Conservation (phyloP, 768 basidiomycete species). For the Cantharellus anzutake region DNA sequence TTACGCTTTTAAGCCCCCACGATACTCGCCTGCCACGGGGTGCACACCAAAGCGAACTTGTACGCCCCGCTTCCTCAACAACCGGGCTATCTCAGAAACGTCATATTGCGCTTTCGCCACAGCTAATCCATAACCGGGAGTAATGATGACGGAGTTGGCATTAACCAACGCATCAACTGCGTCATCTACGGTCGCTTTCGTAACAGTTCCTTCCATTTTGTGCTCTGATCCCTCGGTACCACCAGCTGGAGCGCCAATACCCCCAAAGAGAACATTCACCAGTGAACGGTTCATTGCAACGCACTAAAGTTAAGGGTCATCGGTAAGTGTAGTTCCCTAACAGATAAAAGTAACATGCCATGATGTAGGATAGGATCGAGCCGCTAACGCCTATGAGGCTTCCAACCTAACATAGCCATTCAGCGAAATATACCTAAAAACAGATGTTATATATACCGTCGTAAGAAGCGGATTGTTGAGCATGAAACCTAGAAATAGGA, state of each 20-base stretch:
- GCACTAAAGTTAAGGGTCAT: conserved; percentile 31
- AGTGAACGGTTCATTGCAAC: conserved; percentile 83
- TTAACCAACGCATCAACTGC: conserved; percentile 60
- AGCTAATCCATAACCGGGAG: conserved; percentile 73
- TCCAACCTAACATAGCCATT: conserved; percentile 26
- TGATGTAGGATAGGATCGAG: conserved; percentile 80
- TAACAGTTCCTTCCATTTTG: conserved; percentile 59
- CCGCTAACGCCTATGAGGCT: conserved; percentile 81
- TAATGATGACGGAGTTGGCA: conserved; percentile 63
- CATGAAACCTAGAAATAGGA: conserved; percentile 40
- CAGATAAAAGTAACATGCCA: conserved; percentile 31
- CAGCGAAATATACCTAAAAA: neutral
- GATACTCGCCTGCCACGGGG: conserved; percentile 49
- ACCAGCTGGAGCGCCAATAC: conserved; percentile 34
- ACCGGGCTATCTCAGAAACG: conserved; percentile 51
- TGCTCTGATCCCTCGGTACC: conserved; percentile 29
- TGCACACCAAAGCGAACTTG: conserved; percentile 39
- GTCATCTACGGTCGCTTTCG: conserved; percentile 62
- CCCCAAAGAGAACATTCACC: conserved; percentile 74
- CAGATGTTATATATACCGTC: conserved; percentile 17
- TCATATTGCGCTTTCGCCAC: conserved; percentile 77
- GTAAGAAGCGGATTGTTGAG: conserved; percentile 69
- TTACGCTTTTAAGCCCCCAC: neutral
- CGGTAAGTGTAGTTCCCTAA: neutral
- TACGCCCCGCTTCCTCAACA: conserved; percentile 52